Conservation (phyloP, 805 yeast genomes). For the Blastobotrys attinorum region DNA sequence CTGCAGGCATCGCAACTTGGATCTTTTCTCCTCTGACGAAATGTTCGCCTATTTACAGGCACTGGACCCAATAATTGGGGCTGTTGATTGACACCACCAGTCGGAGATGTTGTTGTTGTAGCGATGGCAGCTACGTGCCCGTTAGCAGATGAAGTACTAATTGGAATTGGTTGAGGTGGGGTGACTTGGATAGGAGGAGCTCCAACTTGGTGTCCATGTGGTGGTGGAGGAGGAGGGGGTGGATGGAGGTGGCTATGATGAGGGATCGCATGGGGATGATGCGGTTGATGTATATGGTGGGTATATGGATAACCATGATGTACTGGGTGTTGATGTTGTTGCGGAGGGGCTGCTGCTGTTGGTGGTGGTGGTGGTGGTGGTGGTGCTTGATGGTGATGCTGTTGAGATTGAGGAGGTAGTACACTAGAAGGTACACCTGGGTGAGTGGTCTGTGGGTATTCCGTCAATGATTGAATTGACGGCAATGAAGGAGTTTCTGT, state of each 20-base stretch:
- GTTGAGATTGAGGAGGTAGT: neutral
- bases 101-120: neutral
- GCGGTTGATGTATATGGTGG: too few species aligned
- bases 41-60: constrained; percentile 15
- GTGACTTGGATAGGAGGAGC: constrained; percentile 3
- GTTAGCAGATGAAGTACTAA: neutral
- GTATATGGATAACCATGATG: too few species aligned
- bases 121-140: neutral
- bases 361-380: constrained; percentile 6
- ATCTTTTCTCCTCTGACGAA: constrained; percentile 25
- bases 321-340: constrained; percentile 1
- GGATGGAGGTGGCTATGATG: neutral
- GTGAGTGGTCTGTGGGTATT: neutral
- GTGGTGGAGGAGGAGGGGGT: constrained; percentile 1
- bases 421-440: neutral
- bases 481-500: neutral
- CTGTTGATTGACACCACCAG: neutral
- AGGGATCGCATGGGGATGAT: constrained; percentile 1
- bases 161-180: constrained; percentile 1
- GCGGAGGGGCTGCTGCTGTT: too few species aligned
- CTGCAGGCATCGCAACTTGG: constrained; percentile 28
- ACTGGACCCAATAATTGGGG: neutral
- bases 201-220: constrained; percentile 1
- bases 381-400: neutral
- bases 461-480: constrained; percentile 1